phyloP scores from a whole-genome alignment of 2,329 filamentous ascomycete species.

The Aspergillus piperis region DNA sequence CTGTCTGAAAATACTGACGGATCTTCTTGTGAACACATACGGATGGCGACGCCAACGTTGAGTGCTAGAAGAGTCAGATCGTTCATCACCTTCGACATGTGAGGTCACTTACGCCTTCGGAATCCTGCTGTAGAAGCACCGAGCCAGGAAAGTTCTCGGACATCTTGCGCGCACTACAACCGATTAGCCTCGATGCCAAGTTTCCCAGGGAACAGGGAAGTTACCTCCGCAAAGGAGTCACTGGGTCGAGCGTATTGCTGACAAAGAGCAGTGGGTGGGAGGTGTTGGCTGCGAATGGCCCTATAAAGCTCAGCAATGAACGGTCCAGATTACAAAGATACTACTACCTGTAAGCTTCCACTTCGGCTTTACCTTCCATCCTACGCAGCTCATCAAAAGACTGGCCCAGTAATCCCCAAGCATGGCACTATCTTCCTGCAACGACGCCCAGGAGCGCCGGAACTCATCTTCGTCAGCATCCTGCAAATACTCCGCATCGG shows the following conservation, averaged over 20 bases:
- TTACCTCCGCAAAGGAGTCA: conserved; percentile 54
- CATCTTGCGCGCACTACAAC: conserved; percentile 39
- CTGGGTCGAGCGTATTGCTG: conserved; percentile 60
- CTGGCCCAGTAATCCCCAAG: conserved; percentile 44
- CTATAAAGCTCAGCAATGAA: conserved; percentile 14
- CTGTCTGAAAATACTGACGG: conserved; percentile 46
- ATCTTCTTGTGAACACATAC: conserved; percentile 40
- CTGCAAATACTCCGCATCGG: conserved; percentile 31
- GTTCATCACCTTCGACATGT: neutral
- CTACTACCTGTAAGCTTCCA: conserved; percentile 41
- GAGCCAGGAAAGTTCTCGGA: conserved; percentile 46
- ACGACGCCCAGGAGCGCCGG: conserved; percentile 22
- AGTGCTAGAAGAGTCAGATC: conserved; percentile 28
- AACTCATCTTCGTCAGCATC: conserved; percentile 23
- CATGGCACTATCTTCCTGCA: conserved; percentile 27
- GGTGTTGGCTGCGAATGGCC: conserved; percentile 32
- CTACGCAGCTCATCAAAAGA: conserved; percentile 38
- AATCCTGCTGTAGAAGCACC: conserved; percentile 48
- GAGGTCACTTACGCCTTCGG: conserved; percentile 40
- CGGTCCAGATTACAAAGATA: neutral
- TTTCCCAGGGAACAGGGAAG: neutral
- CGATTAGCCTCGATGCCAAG: conserved; percentile 6
- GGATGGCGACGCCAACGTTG: conserved; percentile 38
- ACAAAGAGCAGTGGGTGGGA: conserved; percentile 59
- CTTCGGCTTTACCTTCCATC: conserved; percentile 38